Conservation (phyloP, 148 eudicot genomes). For the Dysphania ambrosioides region DNA sequence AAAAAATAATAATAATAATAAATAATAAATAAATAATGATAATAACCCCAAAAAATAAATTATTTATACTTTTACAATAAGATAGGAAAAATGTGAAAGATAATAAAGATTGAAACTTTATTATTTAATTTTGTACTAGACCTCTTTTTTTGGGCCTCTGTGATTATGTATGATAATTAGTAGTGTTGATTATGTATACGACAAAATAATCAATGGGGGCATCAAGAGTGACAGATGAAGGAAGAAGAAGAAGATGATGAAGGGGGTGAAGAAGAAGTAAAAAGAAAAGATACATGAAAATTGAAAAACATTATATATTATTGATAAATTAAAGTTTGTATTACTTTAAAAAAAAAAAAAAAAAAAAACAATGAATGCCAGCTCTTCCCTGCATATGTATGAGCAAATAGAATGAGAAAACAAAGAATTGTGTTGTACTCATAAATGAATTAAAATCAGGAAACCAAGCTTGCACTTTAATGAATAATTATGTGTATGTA, state of each 20-base stretch:
- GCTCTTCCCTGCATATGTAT: constrained; percentile 20
- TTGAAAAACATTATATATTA: no score
- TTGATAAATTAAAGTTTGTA: no score
- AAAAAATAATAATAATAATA: constrained; percentile 12
- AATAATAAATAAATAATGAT: no score
- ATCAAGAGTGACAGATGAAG: constrained; percentile 25
- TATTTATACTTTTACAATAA: constrained; percentile 17
- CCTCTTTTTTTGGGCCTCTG: constrained; percentile 6
- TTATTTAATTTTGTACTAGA: background rate
- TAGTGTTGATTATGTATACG: constrained; percentile 36
- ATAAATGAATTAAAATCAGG: background rate
- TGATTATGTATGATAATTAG: constrained; percentile 27
- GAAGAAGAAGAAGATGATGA: constrained; percentile 10
- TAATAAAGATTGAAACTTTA: constrained; percentile 24
- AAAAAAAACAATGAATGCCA: constrained; percentile 19
- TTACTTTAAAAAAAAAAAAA: constrained; percentile 18
- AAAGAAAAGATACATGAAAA: no score
- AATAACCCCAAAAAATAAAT: constrained; percentile 26
- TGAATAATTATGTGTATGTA: background rate
- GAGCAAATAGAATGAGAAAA: constrained; percentile 17
- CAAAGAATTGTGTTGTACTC: constrained; percentile 2
- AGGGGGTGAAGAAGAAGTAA: background rate
- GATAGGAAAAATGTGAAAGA: background rate
- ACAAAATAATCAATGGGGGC: constrained; percentile 39
- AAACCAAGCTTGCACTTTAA: background rate